A percentile compares a stretch with the other conserved stretches of the same genome.
Conservation (phyloP, 352 stramenopile species). For the Phytophthora sojae region DNA sequence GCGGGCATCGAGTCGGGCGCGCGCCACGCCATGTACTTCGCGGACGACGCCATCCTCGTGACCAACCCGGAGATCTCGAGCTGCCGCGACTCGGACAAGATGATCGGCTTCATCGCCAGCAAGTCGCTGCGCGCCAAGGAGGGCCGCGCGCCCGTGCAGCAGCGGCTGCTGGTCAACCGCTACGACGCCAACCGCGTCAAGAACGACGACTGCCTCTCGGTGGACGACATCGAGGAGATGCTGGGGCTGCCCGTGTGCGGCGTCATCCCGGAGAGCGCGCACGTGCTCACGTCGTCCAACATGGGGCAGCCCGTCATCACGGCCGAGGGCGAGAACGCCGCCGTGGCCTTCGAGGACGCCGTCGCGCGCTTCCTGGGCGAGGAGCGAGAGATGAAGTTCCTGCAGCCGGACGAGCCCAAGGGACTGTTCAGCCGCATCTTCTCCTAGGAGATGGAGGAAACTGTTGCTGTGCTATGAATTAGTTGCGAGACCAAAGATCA, state of each 20-base stretch:
- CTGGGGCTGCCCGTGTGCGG: conserved; percentile 90
- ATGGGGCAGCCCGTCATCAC: conserved; percentile 93
- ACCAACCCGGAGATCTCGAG: conserved; percentile 95
- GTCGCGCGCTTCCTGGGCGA: conserved; percentile 92
- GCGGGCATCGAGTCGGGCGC: conserved; percentile 92
- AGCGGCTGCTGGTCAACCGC: conserved; percentile 91
- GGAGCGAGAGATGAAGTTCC: conserved; percentile 87
- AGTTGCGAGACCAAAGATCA: neutral
- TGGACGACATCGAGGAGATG: conserved; percentile 94
- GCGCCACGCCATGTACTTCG: conserved; percentile 94
- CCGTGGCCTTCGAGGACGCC: conserved; percentile 88
- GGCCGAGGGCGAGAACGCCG: conserved; percentile 71
- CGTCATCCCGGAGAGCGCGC: conserved; percentile 91
- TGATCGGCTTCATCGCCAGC: conserved; percentile 95
- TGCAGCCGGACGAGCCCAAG: conserved; percentile 86
- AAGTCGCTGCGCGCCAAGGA: conserved; percentile 89
- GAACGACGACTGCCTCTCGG: conserved; percentile 90
- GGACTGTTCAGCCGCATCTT: conserved; percentile 82
- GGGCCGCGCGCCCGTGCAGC: conserved; percentile 72
- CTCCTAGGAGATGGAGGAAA: conserved; percentile 16
- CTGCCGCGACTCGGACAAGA: conserved; percentile 95
- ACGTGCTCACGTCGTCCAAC: conserved; percentile 94
- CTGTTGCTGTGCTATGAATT: neutral
- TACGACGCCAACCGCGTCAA: conserved; percentile 92
- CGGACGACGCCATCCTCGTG: conserved; percentile 93